phyloP scores from a whole-genome alignment of 768 basidiomycete species.

The Grammothele lineata region DNA sequence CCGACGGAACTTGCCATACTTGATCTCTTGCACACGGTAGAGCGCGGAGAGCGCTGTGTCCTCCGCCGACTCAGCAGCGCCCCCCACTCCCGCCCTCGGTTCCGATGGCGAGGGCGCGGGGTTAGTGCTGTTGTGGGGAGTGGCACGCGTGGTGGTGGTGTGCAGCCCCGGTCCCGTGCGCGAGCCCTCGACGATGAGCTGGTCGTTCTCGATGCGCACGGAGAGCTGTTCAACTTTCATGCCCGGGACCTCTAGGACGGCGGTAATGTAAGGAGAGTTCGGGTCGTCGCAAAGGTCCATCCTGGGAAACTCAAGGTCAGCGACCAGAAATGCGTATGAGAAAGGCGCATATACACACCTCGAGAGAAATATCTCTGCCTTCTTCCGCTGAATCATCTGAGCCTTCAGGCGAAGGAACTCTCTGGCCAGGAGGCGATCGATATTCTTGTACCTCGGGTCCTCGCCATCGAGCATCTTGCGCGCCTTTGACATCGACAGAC shows the following conservation, averaged over 20 bases:
- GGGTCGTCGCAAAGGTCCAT: slow-evolving; percentile 38
- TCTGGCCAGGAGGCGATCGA: slow-evolving; percentile 16
- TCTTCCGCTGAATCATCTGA: slow-evolving; percentile 5
- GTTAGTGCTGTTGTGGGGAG: neutral
- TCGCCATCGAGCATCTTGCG: slow-evolving; percentile 9
- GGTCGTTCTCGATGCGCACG: slow-evolving; percentile 29
- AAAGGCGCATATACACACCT: slow-evolving; percentile 6
- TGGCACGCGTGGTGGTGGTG: neutral
- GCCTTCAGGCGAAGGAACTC: slow-evolving; percentile 8
- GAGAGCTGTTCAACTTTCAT: slow-evolving; percentile 32
- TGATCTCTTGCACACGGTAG: slow-evolving; percentile 34
- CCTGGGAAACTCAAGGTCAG: slow-evolving; percentile 17
- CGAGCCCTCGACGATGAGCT: slow-evolving; percentile 33
- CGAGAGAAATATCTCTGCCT: slow-evolving; percentile 2
- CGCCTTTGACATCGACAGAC: neutral
- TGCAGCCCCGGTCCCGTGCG: slow-evolving; percentile 21
- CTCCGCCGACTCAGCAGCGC: neutral
- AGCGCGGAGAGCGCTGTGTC: slow-evolving; percentile 5
- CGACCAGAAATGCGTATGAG: neutral
- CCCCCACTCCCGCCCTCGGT: too few species aligned
- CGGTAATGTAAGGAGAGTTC: slow-evolving; percentile 27
- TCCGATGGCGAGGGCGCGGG: too few species aligned
- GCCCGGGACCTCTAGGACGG: slow-evolving; percentile 38
- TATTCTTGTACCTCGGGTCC: slow-evolving; percentile 7
- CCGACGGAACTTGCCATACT: slow-evolving; percentile 36